Base-by-base conservation (phyloP, 116 monocot species). In the Iris pallida region DNA sequence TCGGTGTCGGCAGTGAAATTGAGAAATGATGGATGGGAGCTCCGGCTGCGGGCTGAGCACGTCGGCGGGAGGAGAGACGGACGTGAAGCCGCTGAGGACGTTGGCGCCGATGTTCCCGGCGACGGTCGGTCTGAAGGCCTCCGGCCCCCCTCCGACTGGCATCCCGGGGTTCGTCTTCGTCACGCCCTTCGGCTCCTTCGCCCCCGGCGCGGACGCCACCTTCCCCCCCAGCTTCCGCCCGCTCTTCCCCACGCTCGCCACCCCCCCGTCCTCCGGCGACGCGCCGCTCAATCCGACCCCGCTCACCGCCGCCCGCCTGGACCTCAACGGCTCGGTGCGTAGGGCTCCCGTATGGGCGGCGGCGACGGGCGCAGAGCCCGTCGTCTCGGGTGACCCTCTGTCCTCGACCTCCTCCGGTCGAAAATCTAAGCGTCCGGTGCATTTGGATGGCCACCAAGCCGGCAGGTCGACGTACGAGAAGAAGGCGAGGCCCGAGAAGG, bases 111-210 rank as follows among this genome's bases (percentile, higher is more conserved):
- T 65, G 65, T 20, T 45, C 18, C 65, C 65, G 16, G 1, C 65
- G 16, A n/a, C 49, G 1, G 18, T 20, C 45, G 49, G 48, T 12
- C 19, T 64, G 16, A 47, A 64, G 16, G 11, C 46, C 44, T 18
- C 15, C 7, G 15, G 2, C 18, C 49, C 47, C 45, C 11, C 49
- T 20, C 17, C 43, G 7, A 41, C 65, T 54, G 3, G 61, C 19
- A 10, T 16, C 65, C 16, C 65, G 14, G 6, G 47, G 5, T 48
- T 65, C 19, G 65, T 65, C 12, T 49, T 5, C 45, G 20, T 65
- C 6, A 48, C 65, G 8, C 65, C 65, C 49, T 65, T 15, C 17
- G 65, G 65, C 11, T 67, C 65, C 47, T 65, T 65, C 20, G 5
- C 45, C 15, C 45, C 63, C 5, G 45, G 45, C 45, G 15, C 63